These are phyloP conservation scores for Monilinia aucupariae DNA, from an alignment of 2,329 filamentous ascomycete species.

Conservation along the genomic window DNA sequence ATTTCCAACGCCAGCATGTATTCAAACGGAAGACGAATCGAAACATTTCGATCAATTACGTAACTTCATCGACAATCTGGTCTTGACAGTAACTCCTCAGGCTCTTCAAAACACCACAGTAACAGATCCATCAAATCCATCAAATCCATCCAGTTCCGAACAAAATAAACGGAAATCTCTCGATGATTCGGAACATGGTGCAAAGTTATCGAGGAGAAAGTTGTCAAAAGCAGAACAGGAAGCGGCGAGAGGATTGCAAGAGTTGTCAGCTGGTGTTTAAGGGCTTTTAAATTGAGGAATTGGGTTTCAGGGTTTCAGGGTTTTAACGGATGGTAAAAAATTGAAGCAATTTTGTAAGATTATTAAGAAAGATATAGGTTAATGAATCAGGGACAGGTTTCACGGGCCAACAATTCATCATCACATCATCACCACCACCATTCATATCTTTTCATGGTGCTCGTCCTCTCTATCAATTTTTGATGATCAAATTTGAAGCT, in stretches of 20 bases:
- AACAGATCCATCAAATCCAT: not conserved
- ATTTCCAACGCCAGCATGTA: conserved; percentile 15
- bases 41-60: conserved; percentile 18
- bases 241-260: conserved; percentile 14
- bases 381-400: conserved; percentile 10
- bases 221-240: conserved; percentile 16
- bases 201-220: conserved; percentile 11
- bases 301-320: not conserved
- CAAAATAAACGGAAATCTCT: conserved; percentile 17
- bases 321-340: conserved; percentile 15
- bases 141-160: not conserved
- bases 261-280: conserved; percentile 16
- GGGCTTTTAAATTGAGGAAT: not conserved
- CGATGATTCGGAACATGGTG: conserved; percentile 8
- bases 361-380: conserved; percentile 1
- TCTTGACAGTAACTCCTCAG: conserved; percentile 13
- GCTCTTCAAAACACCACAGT: not conserved
- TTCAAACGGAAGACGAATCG: conserved; percentile 17
- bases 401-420: not conserved
- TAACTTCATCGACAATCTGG: conserved; percentile 18
- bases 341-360: conserved; percentile 10
- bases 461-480: not conserved
- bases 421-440: not conserved
- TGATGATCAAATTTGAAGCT: not conserved
- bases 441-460: not conserved